phyloP scores from a whole-genome alignment of 2,329 filamentous ascomycete species.

The Penicillium hordei region DNA sequence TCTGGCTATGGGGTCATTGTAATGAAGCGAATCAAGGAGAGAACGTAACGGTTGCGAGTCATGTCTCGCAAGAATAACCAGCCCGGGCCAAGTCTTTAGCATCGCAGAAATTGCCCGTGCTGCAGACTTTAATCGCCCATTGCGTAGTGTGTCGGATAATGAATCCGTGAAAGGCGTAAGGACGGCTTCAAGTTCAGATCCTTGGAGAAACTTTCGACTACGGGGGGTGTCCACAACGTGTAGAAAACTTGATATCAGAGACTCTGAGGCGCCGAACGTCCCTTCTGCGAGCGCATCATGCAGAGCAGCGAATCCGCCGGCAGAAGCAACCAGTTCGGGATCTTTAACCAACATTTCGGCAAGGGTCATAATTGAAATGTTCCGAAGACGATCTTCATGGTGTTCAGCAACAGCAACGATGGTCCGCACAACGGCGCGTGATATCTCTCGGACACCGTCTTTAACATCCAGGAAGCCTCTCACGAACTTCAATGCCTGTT shows the following conservation, averaged over 20 bases:
- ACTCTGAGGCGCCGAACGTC: constrained; percentile 88
- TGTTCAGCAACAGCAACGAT: constrained; percentile 89
- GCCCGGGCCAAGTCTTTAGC: constrained; percentile 88
- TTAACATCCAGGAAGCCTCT: constrained; percentile 94
- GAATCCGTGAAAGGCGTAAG: constrained; percentile 94
- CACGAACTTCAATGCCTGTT: constrained; percentile 95
- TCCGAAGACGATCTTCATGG: constrained; percentile 77
- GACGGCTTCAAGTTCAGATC: constrained; percentile 82
- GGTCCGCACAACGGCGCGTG: constrained; percentile 80
- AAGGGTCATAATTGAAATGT: constrained; percentile 89
- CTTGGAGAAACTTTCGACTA: constrained; percentile 76
- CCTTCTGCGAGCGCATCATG: constrained; percentile 91
- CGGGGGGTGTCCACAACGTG: constrained; percentile 84
- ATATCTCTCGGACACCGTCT: constrained; percentile 83
- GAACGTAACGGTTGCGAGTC: constrained; percentile 82
- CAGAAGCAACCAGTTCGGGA: constrained; percentile 74
- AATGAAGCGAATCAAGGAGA: constrained; percentile 66
- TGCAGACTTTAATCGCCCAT: constrained; percentile 75
- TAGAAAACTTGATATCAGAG: constrained; percentile 80
- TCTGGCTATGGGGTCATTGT: constrained; percentile 55
- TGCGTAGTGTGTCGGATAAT: constrained; percentile 54
- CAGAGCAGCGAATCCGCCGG: constrained; percentile 81
- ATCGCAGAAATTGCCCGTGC: constrained; percentile 89
- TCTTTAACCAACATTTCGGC: constrained; percentile 88
- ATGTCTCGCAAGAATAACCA: constrained; percentile 85